A percentile compares a stretch with the other conserved stretches of the same genome.
Conservation (phyloP, 148 eudicot genomes). For the Nyssa sinensis region DNA sequence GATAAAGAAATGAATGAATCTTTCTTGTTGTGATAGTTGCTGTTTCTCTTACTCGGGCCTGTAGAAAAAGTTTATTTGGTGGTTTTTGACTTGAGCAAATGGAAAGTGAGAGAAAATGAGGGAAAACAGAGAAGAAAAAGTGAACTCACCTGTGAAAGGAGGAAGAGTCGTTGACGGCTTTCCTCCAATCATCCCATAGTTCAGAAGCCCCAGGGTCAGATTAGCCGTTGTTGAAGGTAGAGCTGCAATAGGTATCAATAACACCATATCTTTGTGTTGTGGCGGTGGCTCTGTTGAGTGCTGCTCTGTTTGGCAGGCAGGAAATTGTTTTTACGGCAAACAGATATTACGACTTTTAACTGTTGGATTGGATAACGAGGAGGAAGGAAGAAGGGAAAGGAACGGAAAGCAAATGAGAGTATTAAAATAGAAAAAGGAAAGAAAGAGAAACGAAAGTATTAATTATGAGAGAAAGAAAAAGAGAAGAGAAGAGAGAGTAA, state of each 20-base stretch:
- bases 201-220: constrained; percentile 14
- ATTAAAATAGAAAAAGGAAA: no score
- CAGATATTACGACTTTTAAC: neutral
- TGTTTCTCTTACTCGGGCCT: constrained; percentile 34
- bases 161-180: constrained; percentile 19
- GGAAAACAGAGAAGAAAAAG: neutral
- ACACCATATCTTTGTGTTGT: constrained; percentile 31
- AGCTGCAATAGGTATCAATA: constrained; percentile 39
- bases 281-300: neutral
- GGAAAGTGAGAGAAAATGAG: constrained; percentile 12
- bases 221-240: constrained; percentile 33
- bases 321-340: neutral
- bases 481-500: no score
- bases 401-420: no score
- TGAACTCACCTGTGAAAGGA: constrained; percentile 35
- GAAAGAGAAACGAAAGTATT: no score
- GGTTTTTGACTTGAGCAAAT: constrained; percentile 9
- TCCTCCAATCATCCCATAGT: constrained; percentile 18
- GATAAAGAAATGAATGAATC: constrained; percentile 37
- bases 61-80: constrained; percentile 17
- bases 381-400: no score
- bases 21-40: constrained; percentile 20
- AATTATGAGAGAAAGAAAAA: no score
- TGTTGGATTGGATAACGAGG: no score
- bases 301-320: neutral